Conservation (phyloP, 1,284 basidiomycete genomes). For the Flammula alnicola region DNA sequence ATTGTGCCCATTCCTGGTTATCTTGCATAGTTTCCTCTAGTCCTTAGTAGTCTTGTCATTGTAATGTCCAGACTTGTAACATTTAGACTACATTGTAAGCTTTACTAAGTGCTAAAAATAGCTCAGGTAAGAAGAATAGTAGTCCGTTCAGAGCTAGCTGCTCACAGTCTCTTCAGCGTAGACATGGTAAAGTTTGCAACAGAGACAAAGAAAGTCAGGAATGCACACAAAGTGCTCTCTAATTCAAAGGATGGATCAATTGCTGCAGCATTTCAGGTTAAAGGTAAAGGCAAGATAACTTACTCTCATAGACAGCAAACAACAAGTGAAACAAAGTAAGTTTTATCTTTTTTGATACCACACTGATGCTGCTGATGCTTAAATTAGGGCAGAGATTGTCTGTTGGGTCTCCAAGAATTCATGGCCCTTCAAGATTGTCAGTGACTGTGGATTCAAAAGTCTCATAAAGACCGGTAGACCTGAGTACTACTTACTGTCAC, state of each 20-base stretch:
- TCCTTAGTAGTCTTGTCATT: no score
- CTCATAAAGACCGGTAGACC: constrained; percentile 7
- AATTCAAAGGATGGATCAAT: constrained; percentile 19
- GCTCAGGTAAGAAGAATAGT: no score
- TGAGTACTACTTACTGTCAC: not conserved
- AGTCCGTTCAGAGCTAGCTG: no score
- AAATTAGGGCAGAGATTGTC: constrained; percentile 8
- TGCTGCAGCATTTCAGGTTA: constrained; percentile 18
- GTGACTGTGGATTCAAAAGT: not conserved
- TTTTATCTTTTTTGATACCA: no score
- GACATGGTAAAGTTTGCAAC: constrained; percentile 10
- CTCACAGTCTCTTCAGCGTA: no score
- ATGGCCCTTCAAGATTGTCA: constrained; percentile 1
- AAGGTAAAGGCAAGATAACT: constrained; percentile 20
- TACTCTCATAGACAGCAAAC: constrained; percentile 25
- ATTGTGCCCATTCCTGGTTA: no score
- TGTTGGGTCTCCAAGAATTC: constrained; percentile 8
- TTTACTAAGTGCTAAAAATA: no score
- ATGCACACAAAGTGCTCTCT: not conserved
- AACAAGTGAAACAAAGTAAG: constrained; percentile 21
- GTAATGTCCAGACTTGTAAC: no score
- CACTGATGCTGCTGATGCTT: no score
- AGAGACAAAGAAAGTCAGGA: not conserved
- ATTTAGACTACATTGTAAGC: no score
- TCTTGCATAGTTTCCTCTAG: no score